phyloP scores from a whole-genome alignment of 1,284 basidiomycete genomes.

The Veloporphyrellus conicus region DNA sequence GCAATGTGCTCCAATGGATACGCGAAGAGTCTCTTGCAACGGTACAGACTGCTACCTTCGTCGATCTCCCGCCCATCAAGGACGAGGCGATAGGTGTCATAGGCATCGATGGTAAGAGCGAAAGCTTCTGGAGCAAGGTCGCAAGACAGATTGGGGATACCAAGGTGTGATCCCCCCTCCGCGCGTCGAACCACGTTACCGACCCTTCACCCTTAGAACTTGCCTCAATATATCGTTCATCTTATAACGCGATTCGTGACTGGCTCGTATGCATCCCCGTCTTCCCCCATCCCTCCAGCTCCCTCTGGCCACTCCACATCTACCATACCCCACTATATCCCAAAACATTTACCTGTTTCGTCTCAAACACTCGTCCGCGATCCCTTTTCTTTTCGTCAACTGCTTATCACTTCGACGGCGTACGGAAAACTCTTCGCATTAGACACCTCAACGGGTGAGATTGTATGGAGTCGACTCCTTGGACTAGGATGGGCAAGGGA shows the following conservation, averaged over 20 bases:
- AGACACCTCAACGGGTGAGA: slow-evolving; percentile 71
- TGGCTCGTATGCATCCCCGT: slow-evolving; percentile 52
- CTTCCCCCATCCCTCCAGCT: slow-evolving; percentile 34
- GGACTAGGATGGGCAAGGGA: slow-evolving; percentile 60
- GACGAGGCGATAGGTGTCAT: slow-evolving; percentile 11
- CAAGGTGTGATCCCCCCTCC: slow-evolving; percentile 43
- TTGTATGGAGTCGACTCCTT: slow-evolving; percentile 73
- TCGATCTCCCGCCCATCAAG: slow-evolving; percentile 70
- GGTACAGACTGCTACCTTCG: slow-evolving; percentile 61
- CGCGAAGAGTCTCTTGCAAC: slow-evolving; percentile 80
- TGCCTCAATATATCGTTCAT: slow-evolving; percentile 66
- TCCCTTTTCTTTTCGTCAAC: slow-evolving; percentile 83
- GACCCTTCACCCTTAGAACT: slow-evolving; percentile 42
- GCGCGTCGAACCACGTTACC: not conserved
- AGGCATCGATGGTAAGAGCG: slow-evolving; percentile 17
- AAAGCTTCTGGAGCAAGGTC: slow-evolving; percentile 57
- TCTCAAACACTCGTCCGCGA: slow-evolving; percentile 55
- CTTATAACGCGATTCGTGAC: slow-evolving; percentile 73
- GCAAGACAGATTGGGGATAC: slow-evolving; percentile 60
- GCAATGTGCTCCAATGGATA: slow-evolving; percentile 65
- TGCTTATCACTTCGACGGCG: slow-evolving; percentile 71
- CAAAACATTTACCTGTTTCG: slow-evolving; percentile 28
- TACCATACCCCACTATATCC: slow-evolving; percentile 36
- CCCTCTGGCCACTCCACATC: slow-evolving; percentile 7
- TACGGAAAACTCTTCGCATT: slow-evolving; percentile 80